Evolutionary conservation across 257 asterid species (phyloP).

Genomic region (Solanum chaucha): DNA sequence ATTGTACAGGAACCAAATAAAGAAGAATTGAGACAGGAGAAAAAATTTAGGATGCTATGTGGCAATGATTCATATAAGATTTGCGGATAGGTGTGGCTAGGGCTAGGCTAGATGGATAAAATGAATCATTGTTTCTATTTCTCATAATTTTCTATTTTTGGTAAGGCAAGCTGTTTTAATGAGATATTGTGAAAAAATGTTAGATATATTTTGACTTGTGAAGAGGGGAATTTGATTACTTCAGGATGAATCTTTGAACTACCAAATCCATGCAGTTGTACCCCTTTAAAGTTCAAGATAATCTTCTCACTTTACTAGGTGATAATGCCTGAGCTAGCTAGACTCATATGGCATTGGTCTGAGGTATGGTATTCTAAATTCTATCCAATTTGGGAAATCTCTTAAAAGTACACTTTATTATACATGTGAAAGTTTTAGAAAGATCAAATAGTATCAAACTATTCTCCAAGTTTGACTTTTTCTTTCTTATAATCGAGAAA

Average conservation of each 20-base stretch:
- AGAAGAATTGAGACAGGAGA: neutral
- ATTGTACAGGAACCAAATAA: neutral
- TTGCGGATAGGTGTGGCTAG: neutral
- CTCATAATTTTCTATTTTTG: neutral
- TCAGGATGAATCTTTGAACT: slow-evolving; percentile 3
- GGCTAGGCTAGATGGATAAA: neutral
- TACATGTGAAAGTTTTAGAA: neutral
- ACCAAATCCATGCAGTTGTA: slow-evolving; percentile 19
- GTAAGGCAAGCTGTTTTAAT: neutral
- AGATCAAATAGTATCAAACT: neutral
- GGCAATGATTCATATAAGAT: slow-evolving; percentile 2
- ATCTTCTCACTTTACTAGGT: slow-evolving; percentile 8
- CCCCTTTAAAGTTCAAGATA: slow-evolving; percentile 18
- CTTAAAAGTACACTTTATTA: neutral
- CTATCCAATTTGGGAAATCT: neutral
- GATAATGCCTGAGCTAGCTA: slow-evolving; percentile 28
- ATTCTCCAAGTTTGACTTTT: slow-evolving; percentile 1
- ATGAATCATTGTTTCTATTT: slow-evolving; percentile 5
- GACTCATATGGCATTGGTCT: slow-evolving; percentile 17
- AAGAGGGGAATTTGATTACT: neutral
- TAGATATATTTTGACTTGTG: neutral
- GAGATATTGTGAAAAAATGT: neutral
- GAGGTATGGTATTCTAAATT: neutral
- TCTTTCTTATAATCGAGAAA: neutral
- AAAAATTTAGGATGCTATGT: neutral